Evolutionary conservation across 1,139 yeast genomes (phyloP).

Genomic region (Barnettozyma hawaiiensis): DNA sequence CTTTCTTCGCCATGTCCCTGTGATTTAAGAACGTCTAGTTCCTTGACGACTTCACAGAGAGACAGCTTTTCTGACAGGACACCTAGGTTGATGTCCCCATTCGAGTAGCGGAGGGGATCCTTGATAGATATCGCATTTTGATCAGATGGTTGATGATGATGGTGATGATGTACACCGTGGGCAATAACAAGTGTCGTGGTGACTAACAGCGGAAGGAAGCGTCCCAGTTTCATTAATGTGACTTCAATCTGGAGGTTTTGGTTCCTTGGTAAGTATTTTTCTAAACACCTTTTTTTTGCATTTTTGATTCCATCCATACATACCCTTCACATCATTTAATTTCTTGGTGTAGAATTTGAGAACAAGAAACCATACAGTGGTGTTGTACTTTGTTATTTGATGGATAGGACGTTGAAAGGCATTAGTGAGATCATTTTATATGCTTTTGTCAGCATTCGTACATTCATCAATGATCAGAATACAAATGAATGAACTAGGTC

Average conservation of each 20-base stretch:
- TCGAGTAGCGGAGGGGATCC: slow-evolving; percentile 21
- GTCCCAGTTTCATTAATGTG: not conserved
- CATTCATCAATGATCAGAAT: too few species aligned
- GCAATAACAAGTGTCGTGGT: not conserved
- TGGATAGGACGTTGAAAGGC: too few species aligned
- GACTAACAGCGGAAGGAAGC: not conserved
- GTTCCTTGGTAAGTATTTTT: not conserved
- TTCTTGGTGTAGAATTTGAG: too few species aligned
- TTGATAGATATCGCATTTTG: not conserved
- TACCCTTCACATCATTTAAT: too few species aligned
- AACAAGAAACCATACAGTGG: too few species aligned
- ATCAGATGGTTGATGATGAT: not conserved
- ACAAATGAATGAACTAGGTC: too few species aligned
- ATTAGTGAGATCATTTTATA: too few species aligned
- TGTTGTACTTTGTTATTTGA: too few species aligned
- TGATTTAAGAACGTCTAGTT: slow-evolving; percentile 26
- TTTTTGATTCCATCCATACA: too few species aligned
- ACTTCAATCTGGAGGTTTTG: not conserved
- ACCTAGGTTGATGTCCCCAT: slow-evolving; percentile 38
- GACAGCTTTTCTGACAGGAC: slow-evolving; percentile 25
- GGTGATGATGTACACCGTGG: not conserved
- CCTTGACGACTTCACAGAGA: slow-evolving; percentile 34
- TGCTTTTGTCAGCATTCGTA: too few species aligned
- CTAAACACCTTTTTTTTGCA: not conserved
- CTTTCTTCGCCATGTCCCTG: slow-evolving; percentile 21